Base-by-base conservation (phyloP, 2,329 filamentous ascomycete species). In the Colletotrichum lentis region DNA sequence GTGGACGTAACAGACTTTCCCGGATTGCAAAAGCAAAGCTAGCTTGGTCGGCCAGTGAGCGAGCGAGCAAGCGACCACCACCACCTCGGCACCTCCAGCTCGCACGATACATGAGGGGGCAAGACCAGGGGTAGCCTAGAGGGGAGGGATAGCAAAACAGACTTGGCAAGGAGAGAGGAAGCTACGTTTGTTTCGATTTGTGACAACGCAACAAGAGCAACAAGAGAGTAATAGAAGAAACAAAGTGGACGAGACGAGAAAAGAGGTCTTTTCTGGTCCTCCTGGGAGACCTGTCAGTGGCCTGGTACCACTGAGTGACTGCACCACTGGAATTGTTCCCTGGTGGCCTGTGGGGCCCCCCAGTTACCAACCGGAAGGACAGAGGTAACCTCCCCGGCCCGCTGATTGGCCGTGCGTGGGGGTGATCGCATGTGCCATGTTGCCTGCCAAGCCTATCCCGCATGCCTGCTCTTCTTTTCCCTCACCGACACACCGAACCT, bases 401-500 rank as follows among this genome's bases (percentile, higher is more conserved):
- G 43, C 44, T 66, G 55, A 69, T 66, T 66, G 66, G 66, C 43
- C 56, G 43, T 14, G 43, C 31, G 8, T 3, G 31, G 31, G 31
- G 31, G 8, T 10, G n/a, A 16, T 31, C 49, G 16, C 46, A 59
- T 35, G 18, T 68, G 65, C 55, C 65, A 68, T 65, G 41, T 64
- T 68, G 54, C 65, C 54, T 50, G 49, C 65, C 55, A 69, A 66
- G 55, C 16, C 43, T 43, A 50, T 61, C 62, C 66, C 62, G 55
- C 56, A 65, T 70, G 65, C 24, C 56, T 57, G 66, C 50, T 66
- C 57, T 67, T n/a, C 31, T 20, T 37, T 64, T 69, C 37, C 31
- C 62, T 67, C 66, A 69, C 69, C 69, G 69, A 70, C 55, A 67
- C 69, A 70, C 69, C 67, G 69, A 63, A 67, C 20, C 49, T 66